Evolutionary conservation across 2,329 filamentous ascomycete genomes (phyloP).

Genomic region (Monosporascus sp.): DNA sequence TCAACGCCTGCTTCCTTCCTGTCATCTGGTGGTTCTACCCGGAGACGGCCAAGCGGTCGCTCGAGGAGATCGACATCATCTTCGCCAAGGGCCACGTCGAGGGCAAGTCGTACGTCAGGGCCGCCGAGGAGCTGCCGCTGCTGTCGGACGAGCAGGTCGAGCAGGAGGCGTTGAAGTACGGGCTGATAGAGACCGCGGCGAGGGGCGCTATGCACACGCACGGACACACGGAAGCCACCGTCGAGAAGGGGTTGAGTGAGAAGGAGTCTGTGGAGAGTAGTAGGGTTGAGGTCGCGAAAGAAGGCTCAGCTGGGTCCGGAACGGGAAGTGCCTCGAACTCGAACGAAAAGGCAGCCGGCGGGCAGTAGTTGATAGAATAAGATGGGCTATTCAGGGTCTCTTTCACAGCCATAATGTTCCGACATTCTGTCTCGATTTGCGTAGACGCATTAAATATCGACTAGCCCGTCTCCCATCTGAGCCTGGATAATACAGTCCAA

Average conservation of each 20-base stretch:
- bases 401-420: too few relatives aligned
- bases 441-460: too few relatives aligned
- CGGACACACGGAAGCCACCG: slow-evolving; percentile 11
- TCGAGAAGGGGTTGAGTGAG: background rate
- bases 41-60: slow-evolving; percentile 42
- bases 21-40: slow-evolving; percentile 47
- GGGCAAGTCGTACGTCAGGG: slow-evolving; percentile 55
- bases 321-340: background rate
- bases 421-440: too few relatives aligned
- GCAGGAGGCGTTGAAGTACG: slow-evolving; percentile 35
- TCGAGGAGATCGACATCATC: slow-evolving; percentile 55
- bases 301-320: background rate
- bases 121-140: slow-evolving; percentile 51
- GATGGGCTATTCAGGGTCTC: too few relatives aligned
- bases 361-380: background rate
- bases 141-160: slow-evolving; percentile 48
- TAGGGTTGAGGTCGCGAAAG: background rate
- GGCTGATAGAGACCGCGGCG: slow-evolving; percentile 25
- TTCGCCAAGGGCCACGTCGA: slow-evolving; percentile 56
- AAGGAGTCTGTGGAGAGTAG: background rate
- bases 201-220: slow-evolving; percentile 8
- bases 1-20: slow-evolving; percentile 31
- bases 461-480: too few relatives aligned
- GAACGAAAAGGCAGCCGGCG: background rate
- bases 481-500: too few relatives aligned